Conservation (phyloP, 2,329 filamentous ascomycete species). For the Alternaria tenuissima region DNA sequence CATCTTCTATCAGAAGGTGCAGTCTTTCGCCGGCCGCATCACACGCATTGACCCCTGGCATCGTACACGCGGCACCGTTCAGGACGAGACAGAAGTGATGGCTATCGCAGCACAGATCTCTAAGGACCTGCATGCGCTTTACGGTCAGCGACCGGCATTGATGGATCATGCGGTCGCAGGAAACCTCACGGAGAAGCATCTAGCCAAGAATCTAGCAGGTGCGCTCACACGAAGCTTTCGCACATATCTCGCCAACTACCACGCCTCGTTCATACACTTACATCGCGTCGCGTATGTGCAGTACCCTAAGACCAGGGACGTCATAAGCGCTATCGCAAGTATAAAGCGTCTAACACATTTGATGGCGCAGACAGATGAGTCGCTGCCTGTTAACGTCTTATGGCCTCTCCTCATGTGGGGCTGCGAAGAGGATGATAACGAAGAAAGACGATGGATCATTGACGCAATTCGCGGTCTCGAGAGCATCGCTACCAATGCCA, state of each 20-base stretch:
- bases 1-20: constrained; percentile 66
- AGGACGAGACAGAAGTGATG: constrained; percentile 68
- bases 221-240: constrained; percentile 63
- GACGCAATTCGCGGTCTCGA: constrained; percentile 56
- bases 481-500: constrained; percentile 52
- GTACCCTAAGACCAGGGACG: constrained; percentile 62
- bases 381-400: constrained; percentile 64
- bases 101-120: constrained; percentile 61
- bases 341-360: constrained; percentile 59
- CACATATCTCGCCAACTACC: constrained; percentile 65
- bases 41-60: constrained; percentile 67
- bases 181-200: constrained; percentile 58
- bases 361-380: constrained; percentile 56
- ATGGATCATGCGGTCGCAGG: constrained; percentile 66
- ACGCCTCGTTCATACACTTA: constrained; percentile 64
- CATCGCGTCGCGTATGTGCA: constrained; percentile 66
- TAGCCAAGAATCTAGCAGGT: constrained; percentile 60
- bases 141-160: constrained; percentile 60
- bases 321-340: constrained; percentile 58
- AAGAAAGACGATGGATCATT: constrained; percentile 62
- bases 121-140: constrained; percentile 60
- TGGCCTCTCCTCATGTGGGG: constrained; percentile 67
- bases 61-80: constrained; percentile 63
- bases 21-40: constrained; percentile 65
- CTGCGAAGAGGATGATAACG: constrained; percentile 61